A percentile compares a stretch with the other conserved stretches of the same genome.
phyloP scores from a whole-genome alignment of 495 filamentous ascomycete genomes.

The Viridothelium virens region DNA sequence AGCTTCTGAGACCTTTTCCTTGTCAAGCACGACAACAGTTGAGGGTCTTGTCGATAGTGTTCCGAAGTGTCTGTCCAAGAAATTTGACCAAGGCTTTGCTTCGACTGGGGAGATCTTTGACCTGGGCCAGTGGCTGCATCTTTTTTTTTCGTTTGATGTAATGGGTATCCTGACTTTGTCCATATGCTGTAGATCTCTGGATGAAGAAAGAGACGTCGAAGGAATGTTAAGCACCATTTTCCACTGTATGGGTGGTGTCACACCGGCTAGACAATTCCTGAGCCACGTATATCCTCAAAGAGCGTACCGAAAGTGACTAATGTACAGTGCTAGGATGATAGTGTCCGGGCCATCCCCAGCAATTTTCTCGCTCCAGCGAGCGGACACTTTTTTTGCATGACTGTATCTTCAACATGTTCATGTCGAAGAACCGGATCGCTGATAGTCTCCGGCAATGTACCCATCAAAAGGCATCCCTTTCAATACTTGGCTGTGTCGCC shows the following conservation, averaged over 20 bases:
- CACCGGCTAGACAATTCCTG: conserved; percentile 25
- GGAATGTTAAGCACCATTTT: conserved; percentile 34
- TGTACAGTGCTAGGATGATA: too few species aligned
- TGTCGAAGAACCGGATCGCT: conserved; percentile 25
- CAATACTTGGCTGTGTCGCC: neutral
- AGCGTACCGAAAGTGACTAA: too few species aligned
- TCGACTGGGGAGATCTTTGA: conserved; percentile 28
- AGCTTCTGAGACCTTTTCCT: neutral
- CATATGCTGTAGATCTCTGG: conserved; percentile 36
- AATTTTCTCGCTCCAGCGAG: too few species aligned
- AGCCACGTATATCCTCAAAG: too few species aligned
- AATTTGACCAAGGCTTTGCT: conserved; percentile 28
- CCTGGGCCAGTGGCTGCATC: conserved; percentile 40
- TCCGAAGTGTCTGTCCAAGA: neutral
- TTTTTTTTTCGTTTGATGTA: conserved; percentile 42
- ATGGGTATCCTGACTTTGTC: conserved; percentile 40
- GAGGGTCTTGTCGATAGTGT: neutral
- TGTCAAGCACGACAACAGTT: neutral
- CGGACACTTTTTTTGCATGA: neutral
- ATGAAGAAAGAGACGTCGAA: conserved; percentile 33
- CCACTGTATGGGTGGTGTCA: conserved; percentile 27
- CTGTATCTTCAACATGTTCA: conserved; percentile 19
- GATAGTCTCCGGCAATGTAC: neutral
- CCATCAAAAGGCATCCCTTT: neutral
- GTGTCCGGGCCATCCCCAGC: too few species aligned